A percentile compares a stretch with the other conserved stretches of the same genome.
Evolutionary conservation across 139 green algal species (phyloP).

Genomic region (Micromonas pusilla): DNA sequence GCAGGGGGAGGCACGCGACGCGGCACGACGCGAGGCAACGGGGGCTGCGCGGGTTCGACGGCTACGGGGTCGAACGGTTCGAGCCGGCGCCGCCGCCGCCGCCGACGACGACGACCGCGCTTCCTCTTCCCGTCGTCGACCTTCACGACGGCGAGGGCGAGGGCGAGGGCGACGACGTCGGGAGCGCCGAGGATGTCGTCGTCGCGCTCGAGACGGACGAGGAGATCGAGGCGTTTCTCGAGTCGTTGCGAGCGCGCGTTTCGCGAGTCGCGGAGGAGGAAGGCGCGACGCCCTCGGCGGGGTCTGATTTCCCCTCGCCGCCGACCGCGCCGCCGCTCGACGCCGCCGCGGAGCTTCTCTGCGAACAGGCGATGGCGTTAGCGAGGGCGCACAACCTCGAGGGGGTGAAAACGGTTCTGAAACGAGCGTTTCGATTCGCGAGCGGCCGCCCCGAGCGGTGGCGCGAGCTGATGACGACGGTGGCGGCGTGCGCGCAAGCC

Average conservation of each 20-base stretch:
- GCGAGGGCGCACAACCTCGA: neutral
- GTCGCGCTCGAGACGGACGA: neutral
- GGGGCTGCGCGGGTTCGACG: too few species aligned
- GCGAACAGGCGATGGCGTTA: neutral
- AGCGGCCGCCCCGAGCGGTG: neutral
- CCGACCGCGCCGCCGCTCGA: neutral
- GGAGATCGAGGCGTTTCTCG: neutral
- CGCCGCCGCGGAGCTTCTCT: neutral
- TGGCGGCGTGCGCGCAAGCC: neutral
- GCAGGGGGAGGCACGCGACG: too few species aligned
- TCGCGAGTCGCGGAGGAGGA: neutral
- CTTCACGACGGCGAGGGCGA: neutral
- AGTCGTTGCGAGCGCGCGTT: neutral
- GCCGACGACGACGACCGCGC: neutral
- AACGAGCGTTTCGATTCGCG: neutral
- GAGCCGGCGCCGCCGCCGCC: neutral
- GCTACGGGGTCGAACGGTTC: too few species aligned
- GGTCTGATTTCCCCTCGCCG: neutral
- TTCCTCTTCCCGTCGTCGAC: neutral
- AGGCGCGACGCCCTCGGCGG: neutral
- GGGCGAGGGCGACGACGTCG: neutral
- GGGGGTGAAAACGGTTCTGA: neutral
- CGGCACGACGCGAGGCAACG: too few species aligned
- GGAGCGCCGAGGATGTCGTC: neutral
- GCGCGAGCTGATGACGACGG: neutral